phyloP scores from a whole-genome alignment of 306 rosid species.

The Lablab purpureus region DNA sequence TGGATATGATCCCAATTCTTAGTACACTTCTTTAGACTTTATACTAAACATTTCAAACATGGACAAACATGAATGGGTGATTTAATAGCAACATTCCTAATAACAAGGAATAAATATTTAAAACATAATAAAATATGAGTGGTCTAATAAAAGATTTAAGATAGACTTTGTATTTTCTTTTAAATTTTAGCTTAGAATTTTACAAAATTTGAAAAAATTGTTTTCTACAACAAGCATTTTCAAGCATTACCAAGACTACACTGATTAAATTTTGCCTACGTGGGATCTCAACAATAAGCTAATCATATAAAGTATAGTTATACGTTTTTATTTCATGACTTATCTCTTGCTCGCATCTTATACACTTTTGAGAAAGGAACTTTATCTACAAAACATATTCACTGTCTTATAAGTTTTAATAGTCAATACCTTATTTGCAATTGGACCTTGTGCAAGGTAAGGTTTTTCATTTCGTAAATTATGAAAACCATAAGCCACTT shows the following conservation, averaged over 20 bases:
- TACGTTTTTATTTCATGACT: background rate
- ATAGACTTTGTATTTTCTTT: background rate
- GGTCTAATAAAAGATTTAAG: background rate
- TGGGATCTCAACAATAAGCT: background rate
- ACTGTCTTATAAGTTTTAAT: background rate
- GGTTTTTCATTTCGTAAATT: slow-evolving; percentile 92
- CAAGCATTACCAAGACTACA: background rate
- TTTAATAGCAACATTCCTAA: background rate
- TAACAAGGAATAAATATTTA: background rate
- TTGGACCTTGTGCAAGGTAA: slow-evolving; percentile 94
- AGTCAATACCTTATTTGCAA: slow-evolving; percentile 79
- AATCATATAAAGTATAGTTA: too few species aligned
- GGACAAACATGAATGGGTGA: background rate
- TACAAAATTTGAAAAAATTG: background rate
- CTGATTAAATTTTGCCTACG: background rate
- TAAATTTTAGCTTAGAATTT: background rate
- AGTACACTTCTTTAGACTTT: too few species aligned
- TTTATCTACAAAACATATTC: background rate
- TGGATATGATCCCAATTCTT: too few species aligned
- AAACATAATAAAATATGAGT: background rate
- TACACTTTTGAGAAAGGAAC: background rate
- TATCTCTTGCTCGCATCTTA: background rate
- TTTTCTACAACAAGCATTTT: background rate
- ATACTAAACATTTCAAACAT: too few species aligned
- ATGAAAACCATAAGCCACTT: slow-evolving; percentile 98